phyloP scores from a whole-genome alignment of 495 filamentous ascomycete species.

The Viridothelium virens region DNA sequence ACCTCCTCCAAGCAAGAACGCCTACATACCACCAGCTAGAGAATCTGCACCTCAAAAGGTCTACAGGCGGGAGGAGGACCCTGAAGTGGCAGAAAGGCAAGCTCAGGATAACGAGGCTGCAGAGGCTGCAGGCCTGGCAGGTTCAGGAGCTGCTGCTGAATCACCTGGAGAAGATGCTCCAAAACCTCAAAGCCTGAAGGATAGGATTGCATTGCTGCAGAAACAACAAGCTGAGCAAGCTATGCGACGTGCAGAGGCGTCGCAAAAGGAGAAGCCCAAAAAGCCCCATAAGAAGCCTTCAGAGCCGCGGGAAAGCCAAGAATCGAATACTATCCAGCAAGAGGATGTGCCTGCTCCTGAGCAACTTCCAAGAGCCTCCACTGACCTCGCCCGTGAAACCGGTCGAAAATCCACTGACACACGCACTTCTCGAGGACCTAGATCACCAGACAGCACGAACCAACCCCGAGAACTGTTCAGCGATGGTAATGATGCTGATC shows the following conservation, averaged over 20 bases:
- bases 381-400: constrained; percentile 50
- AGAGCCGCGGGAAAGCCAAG: constrained; percentile 42
- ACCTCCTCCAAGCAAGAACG: constrained; percentile 86
- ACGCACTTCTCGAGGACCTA: constrained; percentile 40
- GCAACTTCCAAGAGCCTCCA: constrained; percentile 28
- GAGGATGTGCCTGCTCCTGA: constrained; percentile 25
- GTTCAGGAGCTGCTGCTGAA: constrained; percentile 40
- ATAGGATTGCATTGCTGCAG: constrained; percentile 85
- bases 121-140: constrained; percentile 49
- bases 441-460: constrained; percentile 45
- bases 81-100: constrained; percentile 60
- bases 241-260: constrained; percentile 65
- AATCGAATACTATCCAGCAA: constrained; percentile 13
- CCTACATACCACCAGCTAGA: constrained; percentile 66
- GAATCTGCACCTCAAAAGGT: constrained; percentile 61
- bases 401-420: constrained; percentile 30
- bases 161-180: constrained; percentile 64
- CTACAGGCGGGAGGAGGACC: constrained; percentile 84
- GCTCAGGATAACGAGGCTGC: constrained; percentile 47
- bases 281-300: constrained; percentile 66
- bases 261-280: constrained; percentile 81
- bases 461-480: constrained; percentile 50
- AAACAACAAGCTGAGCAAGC: constrained; percentile 88
- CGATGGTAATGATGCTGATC: constrained; percentile 83
- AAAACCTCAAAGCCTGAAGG: constrained; percentile 86